Evolutionary conservation across 2,329 filamentous ascomycete species (phyloP), one percentile per base, ranked within the genome.

Genomic region (Botryotinia convoluta): DNA sequence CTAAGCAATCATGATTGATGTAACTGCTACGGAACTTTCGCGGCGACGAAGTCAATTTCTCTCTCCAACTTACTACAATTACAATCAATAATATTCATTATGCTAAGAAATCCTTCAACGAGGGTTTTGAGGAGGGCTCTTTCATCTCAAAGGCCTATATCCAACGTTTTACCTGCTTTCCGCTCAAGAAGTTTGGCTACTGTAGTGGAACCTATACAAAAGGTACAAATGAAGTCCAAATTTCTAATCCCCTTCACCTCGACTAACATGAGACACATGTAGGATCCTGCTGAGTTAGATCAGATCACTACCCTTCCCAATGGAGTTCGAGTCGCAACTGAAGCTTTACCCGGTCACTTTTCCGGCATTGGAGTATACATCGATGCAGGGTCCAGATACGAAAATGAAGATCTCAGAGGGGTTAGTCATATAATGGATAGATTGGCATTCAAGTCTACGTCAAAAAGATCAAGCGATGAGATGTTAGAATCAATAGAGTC

Each of bases 341-440:
- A 99, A 82, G 94, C 95, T 73, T 88, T 98, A 18, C 95, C 95
- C 1, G 96, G 96, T 60, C 95, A 95, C 78, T 99, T 99, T 83
- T 93, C 95, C 6, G 96, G 94, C 69, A 92, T 99, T 26, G 96
- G 96, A 62, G 94, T 98, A 75, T 99, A 98, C 84, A 90, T 99
- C 80, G 95, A 98, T 82, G 94, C 94, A 44, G 96, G 96, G 26
- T 98, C 96, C 72, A 90, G 96, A 77, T 98, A 96, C 85, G 96
- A 99, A 83, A 95, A 93, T 81, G 88, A 91, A 60, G 90, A 90
- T 65, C 86, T 99, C 72, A 91, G 93, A 74, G 96, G 96, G 62
- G 93, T 97, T 42, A 97, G 94, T 82, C 96, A 99, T 83, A 97
- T 99, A 78, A 93, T 98, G 87, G 96, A 99, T 83, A 89, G 96